Percentiles rank a stretch among this genome's conserved stretches.
These are phyloP conservation scores for Prunus persica DNA, from an alignment of 306 rosid genomes.

Conservation along the genomic window DNA sequence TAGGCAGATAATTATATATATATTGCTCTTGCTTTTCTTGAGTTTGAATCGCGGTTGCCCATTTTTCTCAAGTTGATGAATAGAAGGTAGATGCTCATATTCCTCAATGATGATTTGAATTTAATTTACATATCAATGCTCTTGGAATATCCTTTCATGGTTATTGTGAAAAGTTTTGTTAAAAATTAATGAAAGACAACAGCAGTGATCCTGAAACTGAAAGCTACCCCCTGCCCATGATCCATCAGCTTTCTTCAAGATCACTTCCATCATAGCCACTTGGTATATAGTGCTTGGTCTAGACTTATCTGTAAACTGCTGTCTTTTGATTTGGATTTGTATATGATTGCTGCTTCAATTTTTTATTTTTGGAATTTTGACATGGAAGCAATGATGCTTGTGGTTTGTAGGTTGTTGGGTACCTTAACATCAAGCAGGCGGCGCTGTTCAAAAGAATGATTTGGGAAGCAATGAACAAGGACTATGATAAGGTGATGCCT, in stretches of 20 bases:
- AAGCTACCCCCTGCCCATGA: neutral
- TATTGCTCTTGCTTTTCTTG: neutral
- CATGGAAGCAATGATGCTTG: neutral
- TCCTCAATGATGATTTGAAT: neutral
- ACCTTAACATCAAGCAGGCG: slow-evolving; percentile 9
- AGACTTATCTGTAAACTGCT: neutral
- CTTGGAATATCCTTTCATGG: neutral
- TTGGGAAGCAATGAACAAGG: slow-evolving; percentile 10
- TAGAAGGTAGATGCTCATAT: neutral
- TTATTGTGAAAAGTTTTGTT: neutral
- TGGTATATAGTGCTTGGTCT: slow-evolving; percentile 4
- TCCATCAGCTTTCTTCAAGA: neutral
- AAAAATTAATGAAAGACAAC: neutral
- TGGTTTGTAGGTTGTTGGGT: neutral
- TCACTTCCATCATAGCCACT: neutral
- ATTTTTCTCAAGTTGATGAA: neutral
- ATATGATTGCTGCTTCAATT: neutral
- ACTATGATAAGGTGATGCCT: neutral
- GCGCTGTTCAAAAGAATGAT: slow-evolving; percentile 3
- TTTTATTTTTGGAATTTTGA: neutral
- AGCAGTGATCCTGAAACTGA: neutral
- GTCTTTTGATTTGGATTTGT: neutral
- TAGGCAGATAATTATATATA: neutral
- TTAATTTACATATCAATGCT: neutral
- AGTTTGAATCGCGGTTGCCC: neutral